Conservation (phyloP, 2,329 filamentous ascomycete species). For the Beauveria sp. region DNA sequence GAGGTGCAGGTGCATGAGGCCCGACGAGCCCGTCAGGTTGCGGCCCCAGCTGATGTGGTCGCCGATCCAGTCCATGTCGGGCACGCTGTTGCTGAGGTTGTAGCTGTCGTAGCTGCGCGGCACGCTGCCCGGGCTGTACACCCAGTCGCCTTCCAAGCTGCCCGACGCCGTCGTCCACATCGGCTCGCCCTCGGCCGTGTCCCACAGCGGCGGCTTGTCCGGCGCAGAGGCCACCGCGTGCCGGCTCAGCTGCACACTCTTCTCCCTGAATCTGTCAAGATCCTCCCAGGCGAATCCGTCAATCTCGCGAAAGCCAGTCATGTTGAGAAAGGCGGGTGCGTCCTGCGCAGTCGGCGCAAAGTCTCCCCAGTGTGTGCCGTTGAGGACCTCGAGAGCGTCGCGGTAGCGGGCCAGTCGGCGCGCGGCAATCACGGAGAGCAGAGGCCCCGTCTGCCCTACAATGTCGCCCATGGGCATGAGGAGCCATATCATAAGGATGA, state of each 20-base stretch:
- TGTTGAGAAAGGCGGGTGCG: conserved; percentile 48
- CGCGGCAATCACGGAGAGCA: conserved; percentile 29
- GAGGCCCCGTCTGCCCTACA: conserved; percentile 22
- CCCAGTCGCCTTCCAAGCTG: conserved; percentile 69
- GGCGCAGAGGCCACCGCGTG: conserved; percentile 36
- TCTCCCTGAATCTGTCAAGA: conserved; percentile 56
- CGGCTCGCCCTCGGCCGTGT: conserved; percentile 29
- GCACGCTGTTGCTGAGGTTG: conserved; percentile 59
- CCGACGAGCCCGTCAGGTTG: conserved; percentile 69
- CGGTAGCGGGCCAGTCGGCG: conserved; percentile 44
- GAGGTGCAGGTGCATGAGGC: conserved; percentile 58
- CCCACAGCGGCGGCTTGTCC: conserved; percentile 23
- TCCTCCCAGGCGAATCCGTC: conserved; percentile 76
- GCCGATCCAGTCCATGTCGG: conserved; percentile 57
- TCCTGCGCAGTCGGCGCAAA: conserved; percentile 38
- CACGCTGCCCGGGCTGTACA: conserved; percentile 45
- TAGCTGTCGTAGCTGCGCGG: conserved; percentile 39
- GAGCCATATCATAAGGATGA: conserved; percentile 31
- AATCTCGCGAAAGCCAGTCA: conserved; percentile 68
- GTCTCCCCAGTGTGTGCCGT: conserved; percentile 52
- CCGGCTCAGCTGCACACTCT: conserved; percentile 54
- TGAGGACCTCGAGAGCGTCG: conserved; percentile 44
- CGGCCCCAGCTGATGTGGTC: conserved; percentile 58
- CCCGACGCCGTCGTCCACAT: conserved; percentile 77
- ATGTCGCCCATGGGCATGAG: conserved; percentile 30